Evolutionary conservation across 2,329 filamentous ascomycete species (phyloP).

Genomic region (Beauveria sp.): DNA sequence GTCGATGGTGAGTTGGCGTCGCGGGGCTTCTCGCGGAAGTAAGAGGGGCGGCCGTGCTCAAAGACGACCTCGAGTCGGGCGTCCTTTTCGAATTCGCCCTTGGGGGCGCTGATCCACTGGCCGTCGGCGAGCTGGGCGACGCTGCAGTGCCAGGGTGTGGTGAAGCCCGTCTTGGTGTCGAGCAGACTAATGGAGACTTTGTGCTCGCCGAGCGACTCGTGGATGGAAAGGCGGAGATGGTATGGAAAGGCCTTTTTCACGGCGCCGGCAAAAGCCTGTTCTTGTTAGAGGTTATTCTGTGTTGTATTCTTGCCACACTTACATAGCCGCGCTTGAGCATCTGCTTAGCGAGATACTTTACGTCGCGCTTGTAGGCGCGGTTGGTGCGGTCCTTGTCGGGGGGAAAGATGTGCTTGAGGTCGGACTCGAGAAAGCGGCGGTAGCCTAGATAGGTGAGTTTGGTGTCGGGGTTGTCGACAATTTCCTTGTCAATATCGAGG

Average conservation of each 20-base stretch:
- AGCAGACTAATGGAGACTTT: conserved; percentile 24
- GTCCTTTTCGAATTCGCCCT: conserved; percentile 21
- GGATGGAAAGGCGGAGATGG: conserved; percentile 24
- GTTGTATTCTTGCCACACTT: conserved; percentile 1
- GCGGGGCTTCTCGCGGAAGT: conserved; percentile 15
- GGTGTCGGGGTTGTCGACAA: conserved; percentile 21
- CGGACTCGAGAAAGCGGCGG: conserved; percentile 22
- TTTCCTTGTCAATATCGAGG: conserved; percentile 22
- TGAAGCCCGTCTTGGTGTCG: conserved; percentile 23
- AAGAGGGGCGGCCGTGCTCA: conserved; percentile 18
- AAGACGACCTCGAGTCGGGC: conserved; percentile 17
- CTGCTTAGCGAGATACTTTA: conserved; percentile 23
- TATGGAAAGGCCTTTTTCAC: conserved; percentile 20
- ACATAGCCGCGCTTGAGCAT: conserved; percentile 25
- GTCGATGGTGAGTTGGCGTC: background rate
- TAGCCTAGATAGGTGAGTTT: conserved; percentile 25
- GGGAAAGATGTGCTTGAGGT: conserved; percentile 23
- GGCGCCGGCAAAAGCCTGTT: conserved; percentile 23
- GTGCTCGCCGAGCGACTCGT: conserved; percentile 20
- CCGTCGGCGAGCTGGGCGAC: conserved; percentile 17
- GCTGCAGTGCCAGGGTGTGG: conserved; percentile 27
- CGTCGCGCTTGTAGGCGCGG: conserved; percentile 20
- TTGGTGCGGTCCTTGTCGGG: conserved; percentile 14
- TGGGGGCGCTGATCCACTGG: conserved; percentile 19
- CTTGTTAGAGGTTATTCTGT: background rate